A percentile compares a stretch with the other conserved stretches of the same genome.
Evolutionary conservation across 2,329 filamentous ascomycete species (phyloP).

Genomic region (Hortaea sp.): DNA sequence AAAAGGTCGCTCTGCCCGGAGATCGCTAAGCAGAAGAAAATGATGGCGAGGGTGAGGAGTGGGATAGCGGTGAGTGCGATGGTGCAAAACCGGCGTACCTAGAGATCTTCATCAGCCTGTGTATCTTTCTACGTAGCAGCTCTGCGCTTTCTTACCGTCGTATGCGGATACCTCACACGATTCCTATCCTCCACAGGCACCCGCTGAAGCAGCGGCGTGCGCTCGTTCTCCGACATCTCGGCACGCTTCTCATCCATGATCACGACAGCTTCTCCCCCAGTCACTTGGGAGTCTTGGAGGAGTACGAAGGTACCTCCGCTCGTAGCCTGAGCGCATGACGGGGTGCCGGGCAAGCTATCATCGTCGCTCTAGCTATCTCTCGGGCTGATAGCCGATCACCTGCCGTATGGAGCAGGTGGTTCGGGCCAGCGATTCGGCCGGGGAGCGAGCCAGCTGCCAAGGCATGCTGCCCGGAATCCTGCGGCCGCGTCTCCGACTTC

Average conservation of each 20-base stretch:
- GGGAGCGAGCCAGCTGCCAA: not conserved
- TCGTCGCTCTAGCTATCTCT: not conserved
- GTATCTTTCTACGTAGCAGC: not conserved
- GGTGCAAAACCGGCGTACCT: slow-evolving; percentile 56
- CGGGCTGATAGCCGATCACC: not conserved
- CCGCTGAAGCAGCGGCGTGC: slow-evolving; percentile 57
- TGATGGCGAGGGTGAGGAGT: slow-evolving; percentile 27
- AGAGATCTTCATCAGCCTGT: slow-evolving; percentile 1
- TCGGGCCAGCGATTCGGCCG: not conserved
- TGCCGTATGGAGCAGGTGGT: not conserved
- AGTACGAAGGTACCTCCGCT: too few relatives aligned
- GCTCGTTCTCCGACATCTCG: slow-evolving; percentile 43
- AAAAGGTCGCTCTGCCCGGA: slow-evolving; percentile 22
- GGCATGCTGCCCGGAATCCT: not conserved
- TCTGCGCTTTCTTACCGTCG: slow-evolving; percentile 13
- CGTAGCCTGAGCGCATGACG: too few relatives aligned
- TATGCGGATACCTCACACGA: slow-evolving; percentile 42
- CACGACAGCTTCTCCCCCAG: not conserved
- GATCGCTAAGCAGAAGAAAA: slow-evolving; percentile 30
- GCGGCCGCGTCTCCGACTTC: not conserved
- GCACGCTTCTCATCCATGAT: slow-evolving; percentile 5
- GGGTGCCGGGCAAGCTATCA: not conserved
- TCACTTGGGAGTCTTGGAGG: too few relatives aligned
- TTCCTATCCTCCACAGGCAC: slow-evolving; percentile 44
- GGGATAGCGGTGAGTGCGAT: slow-evolving; percentile 38